phyloP scores from a whole-genome alignment of 1,284 basidiomycete species.

The Xerocomus amazonicus region DNA sequence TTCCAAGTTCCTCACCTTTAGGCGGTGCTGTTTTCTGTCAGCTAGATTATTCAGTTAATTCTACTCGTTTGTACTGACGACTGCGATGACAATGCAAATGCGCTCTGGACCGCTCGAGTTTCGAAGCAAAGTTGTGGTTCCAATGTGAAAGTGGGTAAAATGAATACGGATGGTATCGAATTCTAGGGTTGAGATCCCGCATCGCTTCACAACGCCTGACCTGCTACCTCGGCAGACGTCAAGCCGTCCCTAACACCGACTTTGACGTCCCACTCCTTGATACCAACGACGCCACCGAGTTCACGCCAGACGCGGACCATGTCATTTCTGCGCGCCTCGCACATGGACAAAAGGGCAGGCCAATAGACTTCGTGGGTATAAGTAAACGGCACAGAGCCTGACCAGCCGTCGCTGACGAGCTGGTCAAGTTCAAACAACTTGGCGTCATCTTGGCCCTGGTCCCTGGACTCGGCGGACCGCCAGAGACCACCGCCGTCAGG shows the following conservation, averaged over 20 bases:
- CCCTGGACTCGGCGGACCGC: slow-evolving; percentile 20
- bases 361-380: slow-evolving; percentile 76
- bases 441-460: slow-evolving; percentile 38
- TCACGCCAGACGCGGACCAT: slow-evolving; percentile 61
- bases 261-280: slow-evolving; percentile 64
- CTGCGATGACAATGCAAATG: slow-evolving; percentile 21
- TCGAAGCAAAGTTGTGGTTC: no score
- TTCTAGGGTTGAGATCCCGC: neutral
- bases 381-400: slow-evolving; percentile 56
- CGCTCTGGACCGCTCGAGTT: neutral
- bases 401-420: slow-evolving; percentile 60
- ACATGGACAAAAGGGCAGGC: slow-evolving; percentile 57
- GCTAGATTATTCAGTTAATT: slow-evolving; percentile 14
- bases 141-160: neutral
- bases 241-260: slow-evolving; percentile 19
- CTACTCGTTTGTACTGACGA: slow-evolving; percentile 25
- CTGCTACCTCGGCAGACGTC: neutral
- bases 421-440: slow-evolving; percentile 55
- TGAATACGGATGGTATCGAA: slow-evolving; percentile 3
- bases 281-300: slow-evolving; percentile 61
- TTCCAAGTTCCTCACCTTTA: neutral
- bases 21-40: slow-evolving; percentile 1
- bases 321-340: slow-evolving; percentile 45
- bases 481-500: slow-evolving; percentile 21
- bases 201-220: slow-evolving; percentile 12